Evolutionary conservation across 352 stramenopile species (phyloP).

Genomic region (Blastocystis sp.): DNA sequence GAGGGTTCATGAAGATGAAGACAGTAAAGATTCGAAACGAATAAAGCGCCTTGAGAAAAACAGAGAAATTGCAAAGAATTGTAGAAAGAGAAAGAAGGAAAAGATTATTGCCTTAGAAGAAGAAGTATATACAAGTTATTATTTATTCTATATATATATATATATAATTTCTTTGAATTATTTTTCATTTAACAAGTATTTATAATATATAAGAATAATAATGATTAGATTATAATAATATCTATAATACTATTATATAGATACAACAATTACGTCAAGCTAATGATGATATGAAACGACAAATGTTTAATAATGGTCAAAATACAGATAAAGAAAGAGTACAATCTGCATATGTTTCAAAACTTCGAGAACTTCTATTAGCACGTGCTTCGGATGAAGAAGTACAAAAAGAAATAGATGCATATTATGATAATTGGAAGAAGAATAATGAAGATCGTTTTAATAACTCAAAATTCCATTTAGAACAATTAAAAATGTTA

Average conservation of each 20-base stretch:
- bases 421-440: constrained; percentile 39
- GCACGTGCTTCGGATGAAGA: constrained; percentile 13
- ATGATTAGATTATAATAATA: constrained; percentile 12
- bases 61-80: constrained; percentile 42
- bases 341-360: too few species aligned
- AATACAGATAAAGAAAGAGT: constrained; percentile 39
- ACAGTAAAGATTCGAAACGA: constrained; percentile 1
- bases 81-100: constrained; percentile 41
- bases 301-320: constrained; percentile 35
- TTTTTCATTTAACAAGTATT: too few species aligned
- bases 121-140: background rate
- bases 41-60: constrained; percentile 42
- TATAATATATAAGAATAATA: background rate
- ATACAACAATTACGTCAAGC: constrained; percentile 35
- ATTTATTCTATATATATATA: too few species aligned
- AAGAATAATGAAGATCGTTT: constrained; percentile 38
- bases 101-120: constrained; percentile 33
- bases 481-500: constrained; percentile 39
- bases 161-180: too few species aligned
- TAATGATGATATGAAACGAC: constrained; percentile 34
- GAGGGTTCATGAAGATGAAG: background rate
- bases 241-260: too few species aligned
- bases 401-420: constrained; percentile 39
- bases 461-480: constrained; percentile 39
- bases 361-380: constrained; percentile 16